Percentiles rank a stretch among this genome's conserved stretches.
Evolutionary conservation across 1,284 basidiomycete genomes (phyloP).

Genomic region (Wolfiporia cocos): DNA sequence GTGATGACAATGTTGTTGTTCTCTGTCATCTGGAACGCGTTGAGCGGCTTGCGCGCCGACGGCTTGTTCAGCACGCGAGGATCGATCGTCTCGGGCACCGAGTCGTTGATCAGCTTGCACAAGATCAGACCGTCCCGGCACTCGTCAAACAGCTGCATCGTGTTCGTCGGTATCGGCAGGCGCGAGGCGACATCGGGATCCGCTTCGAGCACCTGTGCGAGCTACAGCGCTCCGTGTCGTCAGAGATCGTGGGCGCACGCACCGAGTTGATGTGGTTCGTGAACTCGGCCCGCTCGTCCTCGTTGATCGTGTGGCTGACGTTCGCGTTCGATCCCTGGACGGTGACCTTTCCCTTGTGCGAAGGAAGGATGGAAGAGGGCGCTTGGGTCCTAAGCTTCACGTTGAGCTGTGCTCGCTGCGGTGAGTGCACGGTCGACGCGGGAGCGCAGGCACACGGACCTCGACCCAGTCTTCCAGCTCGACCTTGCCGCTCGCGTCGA

Average conservation of each 20-base stretch:
- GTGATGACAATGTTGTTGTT: conserved; percentile 99
- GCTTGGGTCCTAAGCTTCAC: conserved; percentile 70
- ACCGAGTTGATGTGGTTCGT: conserved; percentile 97
- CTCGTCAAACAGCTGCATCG: conserved; percentile 99
- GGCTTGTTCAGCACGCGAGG: conserved; percentile 95
- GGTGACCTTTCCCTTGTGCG: conserved; percentile 86
- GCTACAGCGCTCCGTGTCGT: conserved; percentile 1
- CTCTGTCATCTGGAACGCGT: conserved; percentile 98
- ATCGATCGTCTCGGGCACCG: conserved; percentile 98
- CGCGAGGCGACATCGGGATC: conserved; percentile 82
- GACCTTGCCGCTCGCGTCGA: conserved; percentile 93
- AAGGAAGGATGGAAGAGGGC: conserved; percentile 49
- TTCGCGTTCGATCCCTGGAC: conserved; percentile 95
- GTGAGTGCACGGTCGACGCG: not conserved
- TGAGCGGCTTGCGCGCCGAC: conserved; percentile 69
- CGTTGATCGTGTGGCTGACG: conserved; percentile 97
- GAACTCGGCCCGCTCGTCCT: conserved; percentile 94
- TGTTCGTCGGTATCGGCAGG: conserved; percentile 93
- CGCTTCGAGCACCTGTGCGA: conserved; percentile 76
- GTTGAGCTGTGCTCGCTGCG: conserved; percentile 51
- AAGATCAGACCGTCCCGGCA: conserved; percentile 93
- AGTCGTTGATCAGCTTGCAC: conserved; percentile 98
- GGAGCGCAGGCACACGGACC: conserved; percentile 36
- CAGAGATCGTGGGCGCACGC: conserved; percentile 20
- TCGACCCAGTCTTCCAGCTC: conserved; percentile 99